Percentiles rank a stretch among this genome's conserved stretches.
These are phyloP conservation scores for Phialemoniopsis sp. DNA, from an alignment of 2,329 filamentous ascomycete species.

Conservation along the genomic window DNA sequence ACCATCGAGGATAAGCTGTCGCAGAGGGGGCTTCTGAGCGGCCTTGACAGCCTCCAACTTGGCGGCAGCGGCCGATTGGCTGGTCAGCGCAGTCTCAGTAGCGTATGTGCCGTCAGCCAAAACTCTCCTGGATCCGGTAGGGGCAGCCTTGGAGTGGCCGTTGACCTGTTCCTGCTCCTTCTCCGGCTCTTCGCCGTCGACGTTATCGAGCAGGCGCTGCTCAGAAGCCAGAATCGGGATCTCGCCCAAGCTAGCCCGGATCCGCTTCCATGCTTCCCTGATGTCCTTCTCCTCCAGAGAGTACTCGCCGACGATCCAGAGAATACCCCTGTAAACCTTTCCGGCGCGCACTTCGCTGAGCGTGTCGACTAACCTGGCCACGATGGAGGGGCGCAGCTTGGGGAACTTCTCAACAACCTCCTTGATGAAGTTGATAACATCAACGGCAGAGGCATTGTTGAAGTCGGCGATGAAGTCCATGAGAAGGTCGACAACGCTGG, in stretches of 20 bases:
- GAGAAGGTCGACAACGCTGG: conserved; percentile 90
- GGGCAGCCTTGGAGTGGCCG: conserved; percentile 72
- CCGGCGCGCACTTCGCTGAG: conserved; percentile 90
- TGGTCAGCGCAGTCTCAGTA: conserved; percentile 92
- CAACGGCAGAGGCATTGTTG: conserved; percentile 92
- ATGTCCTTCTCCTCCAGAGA: conserved; percentile 92
- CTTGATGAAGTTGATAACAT: conserved; percentile 98
- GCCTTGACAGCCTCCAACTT: conserved; percentile 95
- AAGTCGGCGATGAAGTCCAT: conserved; percentile 99
- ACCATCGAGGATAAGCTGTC: conserved; percentile 92
- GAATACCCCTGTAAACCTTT: conserved; percentile 92
- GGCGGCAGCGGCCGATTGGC: conserved; percentile 82
- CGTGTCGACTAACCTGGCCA: conserved; percentile 83
- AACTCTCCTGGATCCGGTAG: conserved; percentile 84
- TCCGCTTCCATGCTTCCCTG: conserved; percentile 92
- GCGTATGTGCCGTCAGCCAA: conserved; percentile 96
- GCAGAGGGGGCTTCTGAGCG: conserved; percentile 90
- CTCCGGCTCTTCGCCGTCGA: conserved; percentile 63
- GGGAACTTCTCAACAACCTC: conserved; percentile 99
- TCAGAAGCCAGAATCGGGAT: conserved; percentile 96
- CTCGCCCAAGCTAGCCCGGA: conserved; percentile 88
- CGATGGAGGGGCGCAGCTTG: conserved; percentile 78
- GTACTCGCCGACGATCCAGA: conserved; percentile 98
- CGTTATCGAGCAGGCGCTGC: conserved; percentile 84
- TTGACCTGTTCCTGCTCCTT: conserved; percentile 66